These are phyloP conservation scores for Clitopilus passeckerianus DNA, from an alignment of 768 basidiomycete species.

Conservation along the genomic window DNA sequence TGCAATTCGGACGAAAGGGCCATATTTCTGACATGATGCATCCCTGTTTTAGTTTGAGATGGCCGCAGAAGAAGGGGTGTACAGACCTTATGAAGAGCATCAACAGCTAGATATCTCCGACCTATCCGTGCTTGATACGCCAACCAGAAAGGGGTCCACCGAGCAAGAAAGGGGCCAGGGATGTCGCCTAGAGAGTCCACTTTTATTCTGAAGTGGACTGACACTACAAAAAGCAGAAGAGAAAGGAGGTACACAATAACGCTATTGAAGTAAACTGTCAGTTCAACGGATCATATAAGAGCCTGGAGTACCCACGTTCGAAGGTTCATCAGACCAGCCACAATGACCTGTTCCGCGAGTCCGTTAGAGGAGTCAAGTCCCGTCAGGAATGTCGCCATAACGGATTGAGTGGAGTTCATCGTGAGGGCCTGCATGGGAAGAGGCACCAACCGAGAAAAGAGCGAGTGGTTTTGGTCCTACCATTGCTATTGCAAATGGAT, in stretches of 20 bases:
- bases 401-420: background rate
- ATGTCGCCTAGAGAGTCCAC: constrained; percentile 11
- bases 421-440: background rate
- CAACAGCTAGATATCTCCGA: constrained; percentile 21
- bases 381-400: background rate
- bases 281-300: background rate
- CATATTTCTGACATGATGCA: constrained; percentile 16
- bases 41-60: background rate
- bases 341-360: background rate
- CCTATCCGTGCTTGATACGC: constrained; percentile 24
- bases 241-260: background rate
- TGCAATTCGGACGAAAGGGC: constrained; percentile 23
- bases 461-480: background rate
- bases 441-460: background rate
- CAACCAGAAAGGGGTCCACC: constrained; percentile 25
- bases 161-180: constrained; percentile 24
- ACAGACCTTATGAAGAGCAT: constrained; percentile 20
- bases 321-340: background rate
- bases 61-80: background rate
- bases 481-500: background rate
- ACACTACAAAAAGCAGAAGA: background rate
- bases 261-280: background rate
- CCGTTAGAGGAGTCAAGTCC: background rate
- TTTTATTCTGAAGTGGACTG: background rate
- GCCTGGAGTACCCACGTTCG: background rate